Evolutionary conservation across 2,329 filamentous ascomycete species (phyloP), one percentile per base, ranked within the genome.

Genomic region (Sphaerostilbella broomeana): DNA sequence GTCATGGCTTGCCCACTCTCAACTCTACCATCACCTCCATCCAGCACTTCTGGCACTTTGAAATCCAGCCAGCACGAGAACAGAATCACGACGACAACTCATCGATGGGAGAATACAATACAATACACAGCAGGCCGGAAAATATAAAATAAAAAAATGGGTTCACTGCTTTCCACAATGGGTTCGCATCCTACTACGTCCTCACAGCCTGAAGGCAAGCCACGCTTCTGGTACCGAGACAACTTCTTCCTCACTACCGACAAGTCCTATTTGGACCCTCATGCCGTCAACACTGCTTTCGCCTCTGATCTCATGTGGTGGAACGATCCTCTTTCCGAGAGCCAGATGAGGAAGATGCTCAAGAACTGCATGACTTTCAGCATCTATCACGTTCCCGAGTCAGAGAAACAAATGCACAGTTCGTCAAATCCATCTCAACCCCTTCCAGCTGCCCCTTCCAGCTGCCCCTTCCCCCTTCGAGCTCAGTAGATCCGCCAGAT

Each of bases 211-310:
- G 60, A 63, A 40, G 60, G 56, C 43, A 43, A 46, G 29, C 54
- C 59, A 18, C 55, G 54, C 43, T 67, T 62, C 44, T 77, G 73
- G 73, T 69, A 67, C 48, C 64, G 65, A 29, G 67, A 70, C 47
- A 65, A 68, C 40, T 81, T 76, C 56, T 60, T 79, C 48, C 63
- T 81, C 57, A 82, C 78, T 19, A 81, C 77, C 25, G 72, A 82
- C 52, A 70, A 69, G 20, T 53, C 60, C 8, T 70, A 75, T 37
- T 59, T 84, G 43, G 69, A 79, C 37, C 59, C 73, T 17, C 56
- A 66, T 24, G 68, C 68, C 22, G 62, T 83, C 49, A 76, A 76
- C 50, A 61, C 63, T 5, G 75, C 72, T 16, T 73, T 81, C 47
- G 65, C 55, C 12, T 72, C 70, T 1, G 74, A 79, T 25, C 57